Evolutionary conservation across 2,329 filamentous ascomycete genomes (phyloP), one percentile per base, ranked within the genome.

Genomic region (Pyrenophora teres): DNA sequence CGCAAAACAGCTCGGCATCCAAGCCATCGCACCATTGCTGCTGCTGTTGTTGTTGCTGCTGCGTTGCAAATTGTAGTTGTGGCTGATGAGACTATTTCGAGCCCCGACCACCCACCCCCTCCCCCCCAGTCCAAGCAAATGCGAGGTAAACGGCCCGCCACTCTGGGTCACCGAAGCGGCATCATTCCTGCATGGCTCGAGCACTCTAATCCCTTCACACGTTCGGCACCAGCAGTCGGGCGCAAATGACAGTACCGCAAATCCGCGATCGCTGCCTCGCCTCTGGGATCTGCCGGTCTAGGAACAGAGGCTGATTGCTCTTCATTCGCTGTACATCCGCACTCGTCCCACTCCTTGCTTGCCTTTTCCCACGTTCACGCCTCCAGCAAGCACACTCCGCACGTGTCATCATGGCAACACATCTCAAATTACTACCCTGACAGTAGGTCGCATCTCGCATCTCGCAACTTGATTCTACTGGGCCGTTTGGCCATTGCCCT

Each of bases 221-320:
- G 51, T 47, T 59, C 54, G 52, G 53, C 47, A 59, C 57, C 56
- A 57, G 50, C 48, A 55, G 51, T 52, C 18, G 57, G 58, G 62
- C 59, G 63, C 66, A 69, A 69, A 73, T 72, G 67, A 70, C 60
- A 71, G 68, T 70, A 67, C 65, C 61, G 52, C 38, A 53, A 44
- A 50, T 40, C 50, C 50, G 53, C 52, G 52, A 65, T 59, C 61
- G 62, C 51, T 54, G 60, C 62, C 57, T 56, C 57, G 50, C 50
- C 25, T 42, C 50, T 45, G 47, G 52, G 48, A 63, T 63, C 51
- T 60, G 56, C 58, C 51, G 46, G 54, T 42, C 46, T 35, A 13
- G 44, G 44, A 46, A 52, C 49, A 48, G 45, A 57, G 46, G 49
- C 52, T 54, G 48, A 46, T 48, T 52, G 44, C 53, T 47, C 46